Evolutionary conservation across 2,329 filamentous ascomycete genomes (phyloP), one percentile per base, ranked within the genome.

Genomic region (Penicillium fuscoglaucum): DNA sequence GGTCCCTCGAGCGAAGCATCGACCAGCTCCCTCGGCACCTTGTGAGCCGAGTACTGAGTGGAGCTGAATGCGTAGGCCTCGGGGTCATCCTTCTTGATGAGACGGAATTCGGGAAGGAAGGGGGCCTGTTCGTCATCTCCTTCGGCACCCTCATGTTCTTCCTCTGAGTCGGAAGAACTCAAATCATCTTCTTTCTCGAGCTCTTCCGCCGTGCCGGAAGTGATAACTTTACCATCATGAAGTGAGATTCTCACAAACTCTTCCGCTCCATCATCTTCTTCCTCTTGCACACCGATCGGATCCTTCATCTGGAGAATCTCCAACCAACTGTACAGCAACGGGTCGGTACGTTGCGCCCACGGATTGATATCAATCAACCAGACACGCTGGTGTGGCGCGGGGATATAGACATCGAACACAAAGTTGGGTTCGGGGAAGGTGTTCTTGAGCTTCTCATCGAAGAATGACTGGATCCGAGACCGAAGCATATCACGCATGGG

Each of bases 281-380:
- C 66, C 35, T 77, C 76, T 15, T 76, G 73, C 31, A 68, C 63
- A 52, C 71, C 68, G 41, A 72, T 60, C 71, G 78, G 58, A 75
- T 77, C 73, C 37, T 87, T 81, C 78, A 91, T 84, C 0, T 84
- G 86, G 58, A 98, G 79, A 41, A 99, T 81, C 77, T 98, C 93
- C 61, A 89, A 73, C 95, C 95, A 99, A 44, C 87, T 88, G 72
- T 96, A 99, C 1, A 97, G 80, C 45, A 98, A 76, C 5, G 90
- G 89, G 77, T 99, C 95, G 0, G 95, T 99, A 60, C 91, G 82
- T 43, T 87, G 84, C 1, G 93, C 93, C 91, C 93, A 99, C 0
- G 95, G 91, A 70, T 98, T 98, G 70, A 99, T 90, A 72, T 99
- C 95, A 49, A 99, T 88, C 12, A 99, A 80, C 79, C 92, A 90